Conservation (phyloP, 768 basidiomycete genomes). For the Hypsizygus marmoreus region DNA sequence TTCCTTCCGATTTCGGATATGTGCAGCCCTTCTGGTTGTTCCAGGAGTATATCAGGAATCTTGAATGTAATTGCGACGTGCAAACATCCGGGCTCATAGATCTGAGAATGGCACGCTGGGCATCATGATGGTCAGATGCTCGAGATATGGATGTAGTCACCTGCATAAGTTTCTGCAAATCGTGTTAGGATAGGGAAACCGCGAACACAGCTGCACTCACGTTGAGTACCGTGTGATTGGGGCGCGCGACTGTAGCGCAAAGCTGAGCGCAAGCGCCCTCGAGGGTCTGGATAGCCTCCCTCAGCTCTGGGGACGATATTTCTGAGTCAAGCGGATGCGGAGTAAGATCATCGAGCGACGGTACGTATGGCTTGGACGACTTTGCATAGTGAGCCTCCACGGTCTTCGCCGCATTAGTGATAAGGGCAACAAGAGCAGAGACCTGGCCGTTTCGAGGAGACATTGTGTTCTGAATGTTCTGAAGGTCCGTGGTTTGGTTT, state of each 20-base stretch:
- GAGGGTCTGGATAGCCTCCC: constrained; percentile 30
- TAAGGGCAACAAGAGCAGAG: constrained; percentile 21
- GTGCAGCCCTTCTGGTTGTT: constrained; percentile 35
- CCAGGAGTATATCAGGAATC: constrained; percentile 37
- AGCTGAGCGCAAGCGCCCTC: constrained; percentile 38
- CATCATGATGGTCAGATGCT: no score
- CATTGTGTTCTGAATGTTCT: not conserved
- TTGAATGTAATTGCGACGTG: constrained; percentile 33
- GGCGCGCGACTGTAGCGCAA: constrained; percentile 29
- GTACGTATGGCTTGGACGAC: constrained; percentile 19
- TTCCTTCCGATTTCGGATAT: constrained; percentile 29
- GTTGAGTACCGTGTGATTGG: constrained; percentile 32
- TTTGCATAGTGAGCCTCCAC: constrained; percentile 17
- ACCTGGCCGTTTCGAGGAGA: constrained; percentile 4
- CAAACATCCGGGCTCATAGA: constrained; percentile 34
- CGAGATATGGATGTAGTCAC: no score
- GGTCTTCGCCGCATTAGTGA: constrained; percentile 17
- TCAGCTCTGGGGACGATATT: constrained; percentile 22
- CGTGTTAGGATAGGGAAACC: no score
- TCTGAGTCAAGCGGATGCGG: constrained; percentile 36
- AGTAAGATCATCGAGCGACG: constrained; percentile 33
- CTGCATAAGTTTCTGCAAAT: no score
- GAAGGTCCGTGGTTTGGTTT: not conserved
- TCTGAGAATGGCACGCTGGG: no score
- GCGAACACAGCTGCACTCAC: no score